phyloP scores from a whole-genome alignment of 2,329 filamentous ascomycete genomes.

The Aureobasidium sp. region DNA sequence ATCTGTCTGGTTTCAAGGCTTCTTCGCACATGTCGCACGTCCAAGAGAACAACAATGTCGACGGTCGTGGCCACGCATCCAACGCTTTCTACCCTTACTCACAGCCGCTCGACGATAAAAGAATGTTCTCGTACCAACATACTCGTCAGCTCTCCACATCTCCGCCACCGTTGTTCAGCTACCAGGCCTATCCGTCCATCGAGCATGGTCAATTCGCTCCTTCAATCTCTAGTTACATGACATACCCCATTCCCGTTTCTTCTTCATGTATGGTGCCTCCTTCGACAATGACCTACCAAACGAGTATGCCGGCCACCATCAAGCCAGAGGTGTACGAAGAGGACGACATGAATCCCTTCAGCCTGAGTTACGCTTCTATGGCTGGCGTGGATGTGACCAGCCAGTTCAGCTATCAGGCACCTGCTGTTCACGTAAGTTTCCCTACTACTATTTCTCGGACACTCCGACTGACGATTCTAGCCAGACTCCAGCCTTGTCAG shows the following conservation, averaged over 20 bases:
- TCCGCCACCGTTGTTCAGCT: slow-evolving; percentile 60
- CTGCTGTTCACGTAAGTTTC: slow-evolving; percentile 69
- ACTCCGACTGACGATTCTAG: slow-evolving; percentile 13
- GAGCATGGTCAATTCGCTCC: slow-evolving; percentile 37
- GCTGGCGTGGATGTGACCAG: slow-evolving; percentile 56
- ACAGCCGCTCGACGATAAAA: slow-evolving; percentile 48
- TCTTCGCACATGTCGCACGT: background rate
- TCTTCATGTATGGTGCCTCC: slow-evolving; percentile 2
- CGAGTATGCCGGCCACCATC: slow-evolving; percentile 38
- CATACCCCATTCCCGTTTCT: slow-evolving; percentile 6
- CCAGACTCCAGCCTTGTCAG: slow-evolving; percentile 71
- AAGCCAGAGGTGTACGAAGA: slow-evolving; percentile 60
- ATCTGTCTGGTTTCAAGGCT: background rate
- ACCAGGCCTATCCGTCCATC: slow-evolving; percentile 30
- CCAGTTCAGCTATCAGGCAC: slow-evolving; percentile 50
- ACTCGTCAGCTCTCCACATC: slow-evolving; percentile 64
- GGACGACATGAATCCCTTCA: slow-evolving; percentile 58
- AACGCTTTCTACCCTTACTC: slow-evolving; percentile 4
- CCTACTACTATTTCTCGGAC: slow-evolving; percentile 17
- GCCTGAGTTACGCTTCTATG: slow-evolving; percentile 62
- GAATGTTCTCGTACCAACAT: slow-evolving; percentile 60
- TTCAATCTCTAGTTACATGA: slow-evolving; percentile 35
- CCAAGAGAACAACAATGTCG: background rate
- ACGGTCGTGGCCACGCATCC: slow-evolving; percentile 20
- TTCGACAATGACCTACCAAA: slow-evolving; percentile 33